phyloP scores from a whole-genome alignment of 1,284 basidiomycete species.

The Heliocybe sulcata region DNA sequence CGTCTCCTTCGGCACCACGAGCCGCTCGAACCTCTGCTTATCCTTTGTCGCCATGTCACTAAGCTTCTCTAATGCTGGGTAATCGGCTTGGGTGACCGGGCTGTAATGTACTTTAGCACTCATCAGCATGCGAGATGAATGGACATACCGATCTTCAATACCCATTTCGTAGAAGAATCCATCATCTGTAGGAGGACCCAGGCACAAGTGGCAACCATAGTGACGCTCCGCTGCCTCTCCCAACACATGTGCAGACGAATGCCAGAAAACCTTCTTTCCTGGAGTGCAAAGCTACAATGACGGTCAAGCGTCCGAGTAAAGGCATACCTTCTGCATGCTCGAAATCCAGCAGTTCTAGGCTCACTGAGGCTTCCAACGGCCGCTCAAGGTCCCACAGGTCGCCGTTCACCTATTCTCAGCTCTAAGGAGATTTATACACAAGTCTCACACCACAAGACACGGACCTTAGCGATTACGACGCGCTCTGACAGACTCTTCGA shows the following conservation, averaged over 20 bases:
- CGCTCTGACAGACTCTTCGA: slow-evolving; percentile 87
- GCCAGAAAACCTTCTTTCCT: slow-evolving; percentile 98
- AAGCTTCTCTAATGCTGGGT: slow-evolving; percentile 85
- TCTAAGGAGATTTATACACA: neutral
- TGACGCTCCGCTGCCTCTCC: slow-evolving; percentile 96
- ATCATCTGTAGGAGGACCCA: slow-evolving; percentile 96
- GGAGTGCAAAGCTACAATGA: slow-evolving; percentile 5
- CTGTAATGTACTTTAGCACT: slow-evolving; percentile 26
- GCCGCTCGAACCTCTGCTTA: slow-evolving; percentile 94
- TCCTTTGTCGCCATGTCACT: slow-evolving; percentile 90
- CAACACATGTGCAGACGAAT: slow-evolving; percentile 98
- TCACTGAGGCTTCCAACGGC: slow-evolving; percentile 80
- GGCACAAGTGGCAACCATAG: slow-evolving; percentile 96
- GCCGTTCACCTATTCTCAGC: slow-evolving; percentile 66
- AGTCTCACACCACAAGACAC: slow-evolving; percentile 9
- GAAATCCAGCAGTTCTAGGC: slow-evolving; percentile 89
- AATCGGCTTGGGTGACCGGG: slow-evolving; percentile 76
- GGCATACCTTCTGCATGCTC: slow-evolving; percentile 83
- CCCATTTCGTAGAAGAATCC: slow-evolving; percentile 99
- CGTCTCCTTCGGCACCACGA: slow-evolving; percentile 90
- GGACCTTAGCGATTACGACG: slow-evolving; percentile 88
- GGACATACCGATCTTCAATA: slow-evolving; percentile 57
- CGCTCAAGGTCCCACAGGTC: slow-evolving; percentile 93
- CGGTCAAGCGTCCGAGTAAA: neutral
- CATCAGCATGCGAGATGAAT: neutral